Conservation (phyloP, 2,329 filamentous ascomycete species). For the Colletotrichum eremochloae region DNA sequence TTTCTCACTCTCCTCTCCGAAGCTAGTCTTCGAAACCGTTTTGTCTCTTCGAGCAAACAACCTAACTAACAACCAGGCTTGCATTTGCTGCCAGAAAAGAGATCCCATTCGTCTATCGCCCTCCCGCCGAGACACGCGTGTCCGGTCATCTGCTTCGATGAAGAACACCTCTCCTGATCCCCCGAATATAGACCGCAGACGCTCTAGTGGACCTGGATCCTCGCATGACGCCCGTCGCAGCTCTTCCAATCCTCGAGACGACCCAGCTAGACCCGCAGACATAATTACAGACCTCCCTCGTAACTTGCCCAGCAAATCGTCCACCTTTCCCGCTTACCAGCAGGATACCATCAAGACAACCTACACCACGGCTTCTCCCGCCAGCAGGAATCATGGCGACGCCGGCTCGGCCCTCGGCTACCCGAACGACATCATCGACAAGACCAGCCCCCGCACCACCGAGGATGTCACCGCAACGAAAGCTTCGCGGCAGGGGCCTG, state of each 20-base stretch:
- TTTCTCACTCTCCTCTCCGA: slow-evolving; percentile 10
- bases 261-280: slow-evolving; percentile 48
- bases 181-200: slow-evolving; percentile 68
- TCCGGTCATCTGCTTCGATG: slow-evolving; percentile 65
- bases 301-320: slow-evolving; percentile 17
- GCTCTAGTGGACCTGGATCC: slow-evolving; percentile 67
- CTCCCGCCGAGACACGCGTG: slow-evolving; percentile 40
- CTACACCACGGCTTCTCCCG: slow-evolving; percentile 29
- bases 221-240: slow-evolving; percentile 64
- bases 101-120: background rate
- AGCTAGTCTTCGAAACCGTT: slow-evolving; percentile 30
- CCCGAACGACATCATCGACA: slow-evolving; percentile 24
- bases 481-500: slow-evolving; percentile 68
- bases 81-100: background rate
- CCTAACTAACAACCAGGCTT: background rate
- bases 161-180: slow-evolving; percentile 69
- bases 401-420: slow-evolving; percentile 29
- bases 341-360: slow-evolving; percentile 43
- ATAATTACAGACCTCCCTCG: slow-evolving; percentile 39
- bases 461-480: slow-evolving; percentile 52
- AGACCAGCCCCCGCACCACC: slow-evolving; percentile 19
- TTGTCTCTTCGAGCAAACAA: background rate
- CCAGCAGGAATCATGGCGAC: slow-evolving; percentile 35
- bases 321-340: slow-evolving; percentile 39
- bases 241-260: slow-evolving; percentile 53